phyloP scores from a whole-genome alignment of 805 yeast genomes.

The Lipomyces chichibuensis region DNA sequence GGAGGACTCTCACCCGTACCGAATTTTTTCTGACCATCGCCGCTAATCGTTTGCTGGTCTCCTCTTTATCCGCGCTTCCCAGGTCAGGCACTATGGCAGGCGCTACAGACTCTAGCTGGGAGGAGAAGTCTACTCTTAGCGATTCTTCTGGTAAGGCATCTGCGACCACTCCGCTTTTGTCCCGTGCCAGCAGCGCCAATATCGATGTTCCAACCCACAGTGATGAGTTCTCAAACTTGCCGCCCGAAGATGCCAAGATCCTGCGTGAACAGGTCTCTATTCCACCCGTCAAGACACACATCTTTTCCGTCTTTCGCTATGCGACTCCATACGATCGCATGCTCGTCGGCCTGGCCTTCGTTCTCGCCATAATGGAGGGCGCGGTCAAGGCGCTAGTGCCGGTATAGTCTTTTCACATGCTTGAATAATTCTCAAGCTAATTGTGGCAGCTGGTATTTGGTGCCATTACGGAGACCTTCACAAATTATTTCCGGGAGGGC shows the following conservation, averaged over 20 bases:
- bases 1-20: too few species aligned
- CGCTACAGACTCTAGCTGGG: neutral
- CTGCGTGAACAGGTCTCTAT: conserved; percentile 43
- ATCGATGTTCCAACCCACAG: conserved; percentile 16
- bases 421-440: conserved; percentile 20
- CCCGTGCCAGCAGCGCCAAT: conserved; percentile 1
- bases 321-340: conserved; percentile 42
- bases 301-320: conserved; percentile 44
- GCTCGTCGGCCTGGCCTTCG: conserved; percentile 40
- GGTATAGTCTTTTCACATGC: neutral
- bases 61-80: neutral
- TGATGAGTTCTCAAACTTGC: conserved; percentile 38
- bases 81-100: neutral
- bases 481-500: conserved; percentile 36
- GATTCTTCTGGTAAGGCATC: neutral
- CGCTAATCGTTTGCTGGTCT: neutral
- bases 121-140: neutral
- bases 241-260: conserved; percentile 42
- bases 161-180: neutral
- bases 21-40: neutral
- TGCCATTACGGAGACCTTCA: conserved; percentile 46
- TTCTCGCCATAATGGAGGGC: conserved; percentile 46
- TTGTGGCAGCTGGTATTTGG: conserved; percentile 44
- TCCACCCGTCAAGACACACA: conserved; percentile 31
- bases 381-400: conserved; percentile 45